Evolutionary conservation across 495 filamentous ascomycete genomes (phyloP).

Genomic region (Glutinoglossum americanum): DNA sequence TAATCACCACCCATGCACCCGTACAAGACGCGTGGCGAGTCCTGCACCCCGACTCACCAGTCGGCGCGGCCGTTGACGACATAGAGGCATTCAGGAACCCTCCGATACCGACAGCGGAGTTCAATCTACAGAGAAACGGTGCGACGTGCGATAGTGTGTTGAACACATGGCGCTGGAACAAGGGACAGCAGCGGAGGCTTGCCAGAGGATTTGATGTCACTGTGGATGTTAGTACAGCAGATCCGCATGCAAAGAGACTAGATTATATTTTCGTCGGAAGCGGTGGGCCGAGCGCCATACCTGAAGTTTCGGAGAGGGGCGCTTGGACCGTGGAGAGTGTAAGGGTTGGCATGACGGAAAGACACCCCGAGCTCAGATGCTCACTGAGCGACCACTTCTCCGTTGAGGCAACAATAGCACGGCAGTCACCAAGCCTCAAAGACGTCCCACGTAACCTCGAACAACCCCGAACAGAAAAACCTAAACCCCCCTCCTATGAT

Average conservation of each 20-base stretch:
- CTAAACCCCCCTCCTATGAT: conserved; percentile 41
- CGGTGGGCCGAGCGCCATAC: conserved; percentile 8
- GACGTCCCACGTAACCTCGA: background rate
- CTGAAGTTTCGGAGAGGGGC: conserved; percentile 12
- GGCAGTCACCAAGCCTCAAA: conserved; percentile 7
- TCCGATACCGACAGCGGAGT: conserved; percentile 44
- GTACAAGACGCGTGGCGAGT: conserved; percentile 67
- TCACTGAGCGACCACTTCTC: conserved; percentile 89
- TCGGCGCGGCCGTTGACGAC: conserved; percentile 43
- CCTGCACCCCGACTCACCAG: conserved; percentile 56
- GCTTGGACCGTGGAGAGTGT: conserved; percentile 46
- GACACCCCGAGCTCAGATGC: conserved; percentile 62
- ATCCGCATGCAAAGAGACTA: conserved; percentile 62
- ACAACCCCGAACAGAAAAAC: background rate
- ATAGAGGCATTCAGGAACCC: conserved; percentile 34
- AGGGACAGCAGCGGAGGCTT: conserved; percentile 35
- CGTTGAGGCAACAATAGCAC: conserved; percentile 46
- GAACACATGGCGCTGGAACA: conserved; percentile 88
- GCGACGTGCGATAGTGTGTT: conserved; percentile 66
- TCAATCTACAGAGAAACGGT: conserved; percentile 61
- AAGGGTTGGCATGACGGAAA: conserved; percentile 57
- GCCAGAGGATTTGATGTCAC: conserved; percentile 31
- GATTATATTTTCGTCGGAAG: conserved; percentile 74
- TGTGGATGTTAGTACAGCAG: conserved; percentile 35
- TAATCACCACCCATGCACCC: conserved; percentile 59